A percentile compares a stretch with the other conserved stretches of the same genome.
Conservation (phyloP, 257 asterid species). For the Coffea canephora region DNA sequence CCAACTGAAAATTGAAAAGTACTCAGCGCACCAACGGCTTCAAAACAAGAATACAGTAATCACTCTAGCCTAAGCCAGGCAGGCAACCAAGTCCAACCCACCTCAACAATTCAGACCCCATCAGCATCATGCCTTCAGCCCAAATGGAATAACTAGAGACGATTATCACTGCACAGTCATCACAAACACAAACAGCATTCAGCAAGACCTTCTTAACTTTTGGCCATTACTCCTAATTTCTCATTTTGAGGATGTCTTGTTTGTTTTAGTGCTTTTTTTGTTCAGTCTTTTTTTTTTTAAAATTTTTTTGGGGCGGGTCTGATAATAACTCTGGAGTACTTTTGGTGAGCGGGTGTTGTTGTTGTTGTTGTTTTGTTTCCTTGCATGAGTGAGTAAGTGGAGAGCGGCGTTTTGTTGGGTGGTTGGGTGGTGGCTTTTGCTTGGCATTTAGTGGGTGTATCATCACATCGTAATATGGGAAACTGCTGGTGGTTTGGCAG, state of each 20-base stretch:
- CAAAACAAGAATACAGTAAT: conserved; percentile 10
- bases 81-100: conserved; percentile 10
- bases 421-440: conserved; percentile 19
- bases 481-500: conserved; percentile 53
- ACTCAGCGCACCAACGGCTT: conserved; percentile 23
- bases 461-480: conserved; percentile 43
- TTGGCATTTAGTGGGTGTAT: conserved; percentile 9
- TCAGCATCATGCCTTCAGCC: conserved; percentile 34
- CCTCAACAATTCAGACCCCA: conserved; percentile 15
- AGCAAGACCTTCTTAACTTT: conserved; percentile 7
- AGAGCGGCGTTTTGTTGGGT: conserved; percentile 29
- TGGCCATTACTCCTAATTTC: conserved; percentile 7
- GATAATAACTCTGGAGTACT: background rate
- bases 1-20: conserved; percentile 18
- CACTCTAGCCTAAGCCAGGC: background rate
- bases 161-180: conserved; percentile 2
- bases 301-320: background rate
- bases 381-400: conserved; percentile 8
- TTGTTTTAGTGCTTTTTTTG: background rate
- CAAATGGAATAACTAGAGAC: conserved; percentile 8
- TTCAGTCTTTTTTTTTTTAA: background rate
- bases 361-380: background rate
- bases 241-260: conserved; percentile 3
- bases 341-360: conserved; percentile 18
- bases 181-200: background rate